Evolutionary conservation across 2,329 filamentous ascomycete genomes (phyloP).

Genomic region (Cytospora piceae): DNA sequence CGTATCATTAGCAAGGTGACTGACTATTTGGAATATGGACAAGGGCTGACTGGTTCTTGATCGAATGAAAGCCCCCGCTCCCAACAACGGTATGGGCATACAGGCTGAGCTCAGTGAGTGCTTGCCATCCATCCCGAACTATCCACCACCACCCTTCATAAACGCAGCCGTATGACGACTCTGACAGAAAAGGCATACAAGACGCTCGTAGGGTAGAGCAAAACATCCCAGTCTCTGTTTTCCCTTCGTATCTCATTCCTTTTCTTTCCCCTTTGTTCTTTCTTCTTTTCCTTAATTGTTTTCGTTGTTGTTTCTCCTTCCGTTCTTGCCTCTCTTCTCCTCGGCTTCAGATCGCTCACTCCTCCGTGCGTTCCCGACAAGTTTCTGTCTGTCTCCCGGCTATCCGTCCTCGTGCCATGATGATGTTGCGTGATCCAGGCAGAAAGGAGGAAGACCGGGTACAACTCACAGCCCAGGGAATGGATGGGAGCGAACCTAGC

Average conservation of each 20-base stretch:
- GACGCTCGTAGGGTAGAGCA: not conserved
- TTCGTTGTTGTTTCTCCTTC: not conserved
- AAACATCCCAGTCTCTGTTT: not conserved
- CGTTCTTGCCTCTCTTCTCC: not conserved
- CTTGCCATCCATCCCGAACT: not conserved
- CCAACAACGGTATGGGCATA: not conserved
- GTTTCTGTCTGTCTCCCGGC: not conserved
- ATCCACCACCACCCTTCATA: not conserved
- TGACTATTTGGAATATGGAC: not conserved
- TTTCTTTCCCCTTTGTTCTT: conserved; percentile 30
- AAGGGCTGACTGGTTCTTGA: not conserved
- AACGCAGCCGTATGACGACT: not conserved
- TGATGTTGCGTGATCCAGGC: not conserved
- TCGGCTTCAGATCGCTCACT: not conserved
- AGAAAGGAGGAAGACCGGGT: not conserved
- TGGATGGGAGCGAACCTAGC: not conserved
- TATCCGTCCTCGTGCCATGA: not conserved
- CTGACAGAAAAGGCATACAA: not conserved
- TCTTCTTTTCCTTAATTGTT: not conserved
- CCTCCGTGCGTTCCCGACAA: not conserved
- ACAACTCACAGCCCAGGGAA: too few relatives aligned
- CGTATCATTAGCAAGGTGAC: not conserved
- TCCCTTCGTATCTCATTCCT: too few relatives aligned
- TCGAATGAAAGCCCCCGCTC: not conserved
- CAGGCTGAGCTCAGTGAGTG: not conserved